Base-by-base conservation (phyloP, 129 eudicot genomes). In the Centaurea solstitialis region DNA sequence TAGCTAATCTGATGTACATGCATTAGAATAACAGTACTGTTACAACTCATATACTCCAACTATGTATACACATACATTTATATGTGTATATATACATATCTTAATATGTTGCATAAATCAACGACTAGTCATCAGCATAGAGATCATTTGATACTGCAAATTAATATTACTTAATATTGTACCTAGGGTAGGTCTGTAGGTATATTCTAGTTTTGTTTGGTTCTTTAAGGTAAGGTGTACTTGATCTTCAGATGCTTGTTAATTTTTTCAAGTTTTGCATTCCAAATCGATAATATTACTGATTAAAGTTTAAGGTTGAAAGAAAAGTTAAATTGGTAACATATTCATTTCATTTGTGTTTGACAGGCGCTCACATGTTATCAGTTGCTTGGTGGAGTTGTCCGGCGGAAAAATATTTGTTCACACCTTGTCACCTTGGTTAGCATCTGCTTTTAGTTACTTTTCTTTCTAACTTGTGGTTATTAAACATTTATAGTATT, bases 321-420 rank as follows among this genome's bases (percentile, higher is more conserved):
- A 73, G 70, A 39, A 35, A 35, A 65, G 26, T 78, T 72, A 38
- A 37, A 12, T 64, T 23, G 45, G 35, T 71, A 43, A 35, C 10
- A 40, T 3, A 75, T 74, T 35, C 64, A 39, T 68, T 68, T 80
- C 15, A 23, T 76, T 4, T 78, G 35, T 78, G 39, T 78, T 64
- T 84, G 77, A 74, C 90, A 95, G 99, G 97, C 82, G 41, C 90
- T 95, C 12, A 91, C 97, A 82, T 95, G 99, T 91, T 64, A 84
- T 76, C 97, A 95, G 86, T 83, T 95, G 79, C 97, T 95, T 82
- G 94, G 91, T 87, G 97, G 97, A 67, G 89, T 92, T 76, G 97
- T 89, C 78, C 88, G 90, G 62, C 85, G 97, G 62, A 90, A 61
- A 88, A 90, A 84, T 83, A 80, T 95, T 66, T 87, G 92, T 74